Evolutionary conservation across 495 filamentous ascomycete genomes (phyloP).

Genomic region (Massariosphaeria phaeospora): DNA sequence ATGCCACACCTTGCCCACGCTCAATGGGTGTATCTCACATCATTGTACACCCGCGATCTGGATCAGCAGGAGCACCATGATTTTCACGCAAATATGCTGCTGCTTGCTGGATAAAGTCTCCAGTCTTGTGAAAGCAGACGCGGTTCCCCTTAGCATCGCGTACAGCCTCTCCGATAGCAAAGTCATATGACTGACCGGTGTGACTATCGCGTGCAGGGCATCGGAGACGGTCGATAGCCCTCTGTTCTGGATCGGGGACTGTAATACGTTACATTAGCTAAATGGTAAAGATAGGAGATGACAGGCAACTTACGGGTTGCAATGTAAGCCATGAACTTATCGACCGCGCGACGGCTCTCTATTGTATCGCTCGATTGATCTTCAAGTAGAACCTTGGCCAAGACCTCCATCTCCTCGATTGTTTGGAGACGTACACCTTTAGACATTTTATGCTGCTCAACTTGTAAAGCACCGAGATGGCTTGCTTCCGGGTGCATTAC

Average conservation of each 20-base stretch:
- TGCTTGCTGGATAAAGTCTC: constrained; percentile 43
- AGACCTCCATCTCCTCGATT: constrained; percentile 37
- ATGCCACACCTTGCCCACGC: too few species aligned
- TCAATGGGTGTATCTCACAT: too few species aligned
- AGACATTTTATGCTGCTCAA: constrained; percentile 39
- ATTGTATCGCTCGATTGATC: constrained; percentile 37
- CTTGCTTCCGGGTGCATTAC: constrained; percentile 24
- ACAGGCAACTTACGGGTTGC: constrained; percentile 33
- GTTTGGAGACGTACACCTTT: constrained; percentile 40
- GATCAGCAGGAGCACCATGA: constrained; percentile 22
- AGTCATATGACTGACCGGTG: constrained; percentile 41
- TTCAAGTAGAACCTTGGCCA: constrained; percentile 36
- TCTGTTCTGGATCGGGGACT: constrained; percentile 40
- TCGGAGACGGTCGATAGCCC: constrained; percentile 37
- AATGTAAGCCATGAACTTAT: constrained; percentile 40
- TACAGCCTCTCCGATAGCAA: constrained; percentile 41
- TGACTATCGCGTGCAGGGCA: constrained; percentile 43
- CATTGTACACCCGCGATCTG: constrained; percentile 23
- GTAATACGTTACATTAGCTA: not conserved
- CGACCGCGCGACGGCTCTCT: constrained; percentile 36
- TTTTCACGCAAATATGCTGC: constrained; percentile 26
- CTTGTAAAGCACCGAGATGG: constrained; percentile 29
- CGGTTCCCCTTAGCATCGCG: constrained; percentile 39
- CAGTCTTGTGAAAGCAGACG: constrained; percentile 43
- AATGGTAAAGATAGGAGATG: not conserved